phyloP scores from a whole-genome alignment of 768 basidiomycete genomes.

The Mycena vitilis region DNA sequence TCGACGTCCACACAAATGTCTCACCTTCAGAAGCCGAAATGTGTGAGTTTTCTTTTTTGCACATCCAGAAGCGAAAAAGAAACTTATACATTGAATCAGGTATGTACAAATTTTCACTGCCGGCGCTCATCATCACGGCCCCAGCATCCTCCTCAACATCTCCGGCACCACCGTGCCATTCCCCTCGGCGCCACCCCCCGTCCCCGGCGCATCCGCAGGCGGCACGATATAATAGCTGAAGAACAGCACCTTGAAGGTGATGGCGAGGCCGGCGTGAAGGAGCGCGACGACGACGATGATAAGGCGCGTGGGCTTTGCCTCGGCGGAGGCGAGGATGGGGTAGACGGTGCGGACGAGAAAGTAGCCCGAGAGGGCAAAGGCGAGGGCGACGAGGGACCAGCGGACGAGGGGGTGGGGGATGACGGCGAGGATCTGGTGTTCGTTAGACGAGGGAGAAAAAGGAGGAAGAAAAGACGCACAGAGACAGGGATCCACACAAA shows the following conservation, averaged over 20 bases:
- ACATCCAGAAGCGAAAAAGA: no score
- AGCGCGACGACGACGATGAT: slow-evolving; percentile 80
- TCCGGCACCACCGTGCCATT: no score
- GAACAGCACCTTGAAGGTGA: slow-evolving; percentile 86
- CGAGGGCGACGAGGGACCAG: slow-evolving; percentile 81
- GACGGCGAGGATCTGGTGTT: slow-evolving; percentile 88
- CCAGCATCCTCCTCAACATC: no score
- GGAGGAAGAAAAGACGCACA: slow-evolving; percentile 55
- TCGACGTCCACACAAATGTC: no score
- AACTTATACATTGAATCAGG: no score
- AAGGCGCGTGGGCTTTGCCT: slow-evolving; percentile 87
- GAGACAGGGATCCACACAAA: slow-evolving; percentile 93
- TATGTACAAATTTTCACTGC: no score
- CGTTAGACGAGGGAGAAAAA: no score
- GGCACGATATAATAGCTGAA: slow-evolving; percentile 68
- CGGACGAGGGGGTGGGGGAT: slow-evolving; percentile 86
- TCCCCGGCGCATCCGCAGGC: no score
- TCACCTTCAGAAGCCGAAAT: no score
- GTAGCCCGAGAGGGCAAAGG: slow-evolving; percentile 85
- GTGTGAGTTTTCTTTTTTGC: no score
- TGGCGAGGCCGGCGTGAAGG: slow-evolving; percentile 83
- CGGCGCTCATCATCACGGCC: no score
- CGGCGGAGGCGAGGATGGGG: slow-evolving; percentile 89
- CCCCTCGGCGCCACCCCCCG: no score
- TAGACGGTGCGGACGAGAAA: slow-evolving; percentile 90